Evolutionary conservation across 176 grass and related monocot species (phyloP).

Genomic region (Typha latifolia): DNA sequence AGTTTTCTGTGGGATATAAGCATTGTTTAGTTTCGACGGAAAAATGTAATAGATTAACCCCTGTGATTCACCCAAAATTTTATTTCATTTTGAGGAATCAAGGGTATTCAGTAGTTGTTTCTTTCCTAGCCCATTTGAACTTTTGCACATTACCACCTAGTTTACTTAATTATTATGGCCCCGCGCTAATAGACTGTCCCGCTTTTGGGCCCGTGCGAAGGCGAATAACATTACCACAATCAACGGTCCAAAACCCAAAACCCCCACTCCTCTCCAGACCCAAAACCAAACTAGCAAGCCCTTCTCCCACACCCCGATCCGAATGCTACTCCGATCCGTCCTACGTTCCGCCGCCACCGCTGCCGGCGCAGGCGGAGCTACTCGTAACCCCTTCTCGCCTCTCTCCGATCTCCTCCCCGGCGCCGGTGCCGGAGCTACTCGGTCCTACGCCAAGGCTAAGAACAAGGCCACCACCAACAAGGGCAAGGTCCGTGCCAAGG

Average conservation of each 20-base stretch:
- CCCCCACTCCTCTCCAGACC: background rate
- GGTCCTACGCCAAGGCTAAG: slow-evolving; percentile 58
- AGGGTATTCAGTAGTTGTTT: too few relatives aligned
- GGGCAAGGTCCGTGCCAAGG: slow-evolving; percentile 53
- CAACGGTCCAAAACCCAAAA: background rate
- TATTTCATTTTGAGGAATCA: too few relatives aligned
- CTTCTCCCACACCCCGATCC: slow-evolving; percentile 24
- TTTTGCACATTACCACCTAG: too few relatives aligned
- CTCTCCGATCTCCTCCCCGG: slow-evolving; percentile 9
- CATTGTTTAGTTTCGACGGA: too few relatives aligned
- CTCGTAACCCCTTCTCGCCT: background rate
- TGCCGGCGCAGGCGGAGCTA: background rate
- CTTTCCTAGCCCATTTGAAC: too few relatives aligned
- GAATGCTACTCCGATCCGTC: slow-evolving; percentile 56
- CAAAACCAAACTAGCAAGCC: background rate
- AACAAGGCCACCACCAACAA: slow-evolving; percentile 43
- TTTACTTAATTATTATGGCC: too few relatives aligned
- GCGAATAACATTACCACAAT: too few relatives aligned
- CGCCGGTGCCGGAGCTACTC: slow-evolving; percentile 16
- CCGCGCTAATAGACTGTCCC: too few relatives aligned
- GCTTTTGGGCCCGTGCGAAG: too few relatives aligned
- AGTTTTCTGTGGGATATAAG: too few relatives aligned
- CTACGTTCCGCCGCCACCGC: slow-evolving; percentile 32
- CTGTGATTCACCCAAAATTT: too few relatives aligned
- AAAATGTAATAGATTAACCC: too few relatives aligned